phyloP scores from a whole-genome alignment of 176 grass and related monocot species.

The Avena atlantica region DNA sequence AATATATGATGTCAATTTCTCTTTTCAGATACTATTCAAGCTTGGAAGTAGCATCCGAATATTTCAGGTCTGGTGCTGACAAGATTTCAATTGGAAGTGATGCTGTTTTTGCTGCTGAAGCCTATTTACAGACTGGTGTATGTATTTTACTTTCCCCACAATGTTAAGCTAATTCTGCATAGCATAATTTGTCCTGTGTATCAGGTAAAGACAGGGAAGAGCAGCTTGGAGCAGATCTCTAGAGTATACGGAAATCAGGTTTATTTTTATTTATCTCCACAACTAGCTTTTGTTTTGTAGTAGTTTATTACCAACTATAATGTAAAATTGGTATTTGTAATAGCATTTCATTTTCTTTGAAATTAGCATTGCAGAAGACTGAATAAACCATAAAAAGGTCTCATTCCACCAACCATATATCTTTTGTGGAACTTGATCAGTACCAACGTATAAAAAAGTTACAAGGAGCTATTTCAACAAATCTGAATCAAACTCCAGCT shows the following conservation, averaged over 20 bases:
- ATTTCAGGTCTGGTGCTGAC: constrained; percentile 98
- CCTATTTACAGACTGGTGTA: constrained; percentile 89
- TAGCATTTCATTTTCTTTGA: constrained; percentile 3
- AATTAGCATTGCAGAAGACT: not conserved
- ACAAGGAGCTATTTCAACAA: not conserved
- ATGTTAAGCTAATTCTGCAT: constrained; percentile 26
- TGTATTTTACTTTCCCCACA: constrained; percentile 39
- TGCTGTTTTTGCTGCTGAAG: constrained; percentile 95
- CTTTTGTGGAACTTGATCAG: no score
- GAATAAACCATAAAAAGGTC: not conserved
- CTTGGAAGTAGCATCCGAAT: constrained; percentile 98
- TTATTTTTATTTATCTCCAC: not conserved
- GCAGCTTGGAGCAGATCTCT: constrained; percentile 97
- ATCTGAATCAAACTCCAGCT: not conserved
- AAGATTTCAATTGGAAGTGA: constrained; percentile 98
- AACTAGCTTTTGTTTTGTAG: not conserved
- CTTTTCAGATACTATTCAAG: constrained; percentile 92
- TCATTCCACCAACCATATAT: not conserved
- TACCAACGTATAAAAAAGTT: no score
- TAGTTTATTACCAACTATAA: constrained; percentile 27
- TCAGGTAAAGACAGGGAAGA: constrained; percentile 90
- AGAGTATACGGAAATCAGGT: constrained; percentile 98
- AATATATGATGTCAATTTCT: constrained; percentile 28
- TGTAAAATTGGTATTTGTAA: not conserved
- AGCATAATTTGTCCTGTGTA: constrained; percentile 39